Percentiles rank a stretch among this genome's conserved stretches.
Conservation (phyloP, 2,329 filamentous ascomycete species). For the Oidium heveae region DNA sequence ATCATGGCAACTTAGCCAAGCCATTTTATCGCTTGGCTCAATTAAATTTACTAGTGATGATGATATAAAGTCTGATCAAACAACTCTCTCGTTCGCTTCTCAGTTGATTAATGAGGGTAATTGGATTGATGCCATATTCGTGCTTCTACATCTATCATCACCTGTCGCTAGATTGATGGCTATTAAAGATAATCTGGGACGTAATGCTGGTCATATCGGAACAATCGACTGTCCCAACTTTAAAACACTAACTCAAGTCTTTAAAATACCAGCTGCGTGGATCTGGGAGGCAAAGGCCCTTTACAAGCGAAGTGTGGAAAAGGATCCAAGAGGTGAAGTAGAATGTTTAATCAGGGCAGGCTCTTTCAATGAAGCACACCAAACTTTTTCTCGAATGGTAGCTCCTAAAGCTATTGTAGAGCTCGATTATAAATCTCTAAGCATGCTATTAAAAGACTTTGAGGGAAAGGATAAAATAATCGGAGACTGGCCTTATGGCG, state of each 20-base stretch:
- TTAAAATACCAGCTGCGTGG: conserved; percentile 53
- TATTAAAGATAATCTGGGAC: conserved; percentile 48
- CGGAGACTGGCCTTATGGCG: conserved; percentile 52
- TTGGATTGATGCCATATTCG: conserved; percentile 49
- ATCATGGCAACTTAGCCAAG: conserved; percentile 63
- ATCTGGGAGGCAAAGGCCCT: conserved; percentile 72
- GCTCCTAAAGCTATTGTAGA: conserved; percentile 64
- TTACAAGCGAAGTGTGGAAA: conserved; percentile 48
- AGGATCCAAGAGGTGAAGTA: conserved; percentile 46
- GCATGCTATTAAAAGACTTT: conserved; percentile 47
- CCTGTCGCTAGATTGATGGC: conserved; percentile 34
- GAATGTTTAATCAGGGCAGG: conserved; percentile 56
- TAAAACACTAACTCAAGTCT: conserved; percentile 31
- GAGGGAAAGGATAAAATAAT: conserved; percentile 33
- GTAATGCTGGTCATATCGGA: conserved; percentile 43
- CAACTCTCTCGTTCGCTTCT: conserved; percentile 38
- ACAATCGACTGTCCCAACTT: conserved; percentile 30
- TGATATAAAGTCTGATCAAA: conserved; percentile 34
- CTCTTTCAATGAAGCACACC: conserved; percentile 59
- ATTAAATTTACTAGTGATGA: conserved; percentile 27
- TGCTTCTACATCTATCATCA: conserved; percentile 50
- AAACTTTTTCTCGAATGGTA: conserved; percentile 55
- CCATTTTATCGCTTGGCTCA: conserved; percentile 25
- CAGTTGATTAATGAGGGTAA: conserved; percentile 37
- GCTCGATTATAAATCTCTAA: conserved; percentile 47